phyloP scores from a whole-genome alignment of 1,284 basidiomycete species.

The Leucoagaricus sp. region DNA sequence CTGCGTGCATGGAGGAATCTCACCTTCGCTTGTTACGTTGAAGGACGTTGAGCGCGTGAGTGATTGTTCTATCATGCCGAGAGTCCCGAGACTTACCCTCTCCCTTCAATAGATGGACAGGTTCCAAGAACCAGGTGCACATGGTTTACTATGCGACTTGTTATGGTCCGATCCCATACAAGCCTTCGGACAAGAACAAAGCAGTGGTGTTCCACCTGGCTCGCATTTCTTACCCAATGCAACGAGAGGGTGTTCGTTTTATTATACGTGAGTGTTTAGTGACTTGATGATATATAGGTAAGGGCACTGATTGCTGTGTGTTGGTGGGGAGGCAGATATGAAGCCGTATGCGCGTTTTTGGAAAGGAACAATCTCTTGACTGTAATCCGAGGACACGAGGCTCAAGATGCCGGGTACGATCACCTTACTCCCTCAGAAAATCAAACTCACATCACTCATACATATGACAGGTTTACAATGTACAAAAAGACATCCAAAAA shows the following conservation, averaged over 20 bases:
- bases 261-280: constrained; percentile 78
- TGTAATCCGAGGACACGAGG: constrained; percentile 96
- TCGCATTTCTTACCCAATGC: constrained; percentile 83
- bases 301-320: constrained; percentile 1
- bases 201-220: constrained; percentile 22
- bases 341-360: constrained; percentile 92
- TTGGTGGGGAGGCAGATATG: constrained; percentile 60
- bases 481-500: constrained; percentile 91
- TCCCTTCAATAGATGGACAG: constrained; percentile 68
- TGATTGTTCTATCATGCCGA: constrained; percentile 15
- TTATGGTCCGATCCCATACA: constrained; percentile 94
- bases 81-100: not conserved
- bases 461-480: constrained; percentile 79
- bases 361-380: constrained; percentile 91
- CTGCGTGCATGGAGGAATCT: constrained; percentile 96
- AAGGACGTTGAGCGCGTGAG: constrained; percentile 79
- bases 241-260: constrained; percentile 92
- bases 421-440: not conserved
- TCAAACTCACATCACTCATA: not conserved
- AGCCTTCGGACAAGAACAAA: constrained; percentile 68
- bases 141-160: constrained; percentile 92
- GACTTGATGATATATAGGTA: not conserved
- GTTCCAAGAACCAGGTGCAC: constrained; percentile 92
- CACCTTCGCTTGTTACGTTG: constrained; percentile 80
- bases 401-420: constrained; percentile 90